Evolutionary conservation across 139 green algal species (phyloP), one percentile per base, ranked within the genome.

Genomic region (Micractinium conductrix): DNA sequence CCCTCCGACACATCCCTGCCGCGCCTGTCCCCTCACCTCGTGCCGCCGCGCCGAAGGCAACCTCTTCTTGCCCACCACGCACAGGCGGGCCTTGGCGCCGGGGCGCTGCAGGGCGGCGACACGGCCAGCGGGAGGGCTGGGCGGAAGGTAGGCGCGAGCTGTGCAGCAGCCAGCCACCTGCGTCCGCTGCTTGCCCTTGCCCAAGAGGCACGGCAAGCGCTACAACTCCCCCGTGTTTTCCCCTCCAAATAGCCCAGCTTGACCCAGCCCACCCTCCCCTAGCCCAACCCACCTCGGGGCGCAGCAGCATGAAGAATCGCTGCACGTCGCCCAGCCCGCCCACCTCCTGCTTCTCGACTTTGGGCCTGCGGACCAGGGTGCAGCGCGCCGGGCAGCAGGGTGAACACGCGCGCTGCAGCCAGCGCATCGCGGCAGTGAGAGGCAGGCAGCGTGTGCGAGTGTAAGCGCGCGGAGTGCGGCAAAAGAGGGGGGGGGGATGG

Each of bases 21-120:
- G 35, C 69, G 26, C 42, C 74, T 37, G n/a, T n/a, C n/a, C 28
- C 21, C 74, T n/a, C 14, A 85, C 80, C 83, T 92, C 89, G 37
- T 93, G 90, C 30, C 67, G 73, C 0, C 45, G 30, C 0, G 73
- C 53, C n/a, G 79, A 79, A 0, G 91, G 91, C 67, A 94, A 80
- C 33, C 83, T 65, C 83, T 94, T 94, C 85, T 94, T 94, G 67
- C 86, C 90, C 19, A 94, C 55, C 10, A 88, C 53, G 6, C 87
- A 67, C 33, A 94, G 75, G 26, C 90, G 68, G 26, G 50, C 55
- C 79, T 75, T 87, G 14, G 12, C 40, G 26, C 73, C 79, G 4
- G 58, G 22, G 14, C n/a, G n/a, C n/a, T n/a, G n/a, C n/a, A n/a
- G n/a, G n/a, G n/a, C n/a, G n/a, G n/a, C n/a, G n/a, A n/a, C n/a